A percentile compares a stretch with the other conserved stretches of the same genome.
Evolutionary conservation across 306 rosid genomes (phyloP).

Genomic region (Ochetophila trinervis): DNA sequence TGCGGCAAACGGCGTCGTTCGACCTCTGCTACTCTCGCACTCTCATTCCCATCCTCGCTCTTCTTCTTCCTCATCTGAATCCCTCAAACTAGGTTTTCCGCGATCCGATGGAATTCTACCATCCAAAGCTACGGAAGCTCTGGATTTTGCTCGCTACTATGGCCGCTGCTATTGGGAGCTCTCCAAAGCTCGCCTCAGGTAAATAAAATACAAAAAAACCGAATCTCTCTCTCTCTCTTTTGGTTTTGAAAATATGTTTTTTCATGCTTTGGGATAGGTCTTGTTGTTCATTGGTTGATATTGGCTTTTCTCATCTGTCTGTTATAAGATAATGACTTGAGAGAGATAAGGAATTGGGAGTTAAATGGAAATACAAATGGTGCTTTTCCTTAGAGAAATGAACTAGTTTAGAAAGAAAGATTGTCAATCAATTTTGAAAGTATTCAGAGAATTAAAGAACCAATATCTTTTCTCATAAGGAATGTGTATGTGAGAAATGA

Average conservation of each 20-base stretch:
- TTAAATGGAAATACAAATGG: too few species aligned
- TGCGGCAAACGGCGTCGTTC: constrained; percentile 15
- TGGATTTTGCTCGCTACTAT: constrained; percentile 54
- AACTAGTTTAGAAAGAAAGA: too few species aligned
- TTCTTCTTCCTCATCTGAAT: constrained; percentile 16
- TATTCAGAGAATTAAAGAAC: too few species aligned
- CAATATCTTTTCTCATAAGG: too few species aligned
- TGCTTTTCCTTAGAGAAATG: too few species aligned
- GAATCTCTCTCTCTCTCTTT: too few species aligned
- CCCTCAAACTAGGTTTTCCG: constrained; percentile 24
- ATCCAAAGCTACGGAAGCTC: constrained; percentile 29
- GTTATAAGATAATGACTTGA: too few species aligned
- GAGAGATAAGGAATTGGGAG: too few species aligned
- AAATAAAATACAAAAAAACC: background rate
- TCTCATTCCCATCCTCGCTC: constrained; percentile 1
- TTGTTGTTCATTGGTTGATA: background rate
- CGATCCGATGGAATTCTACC: constrained; percentile 31
- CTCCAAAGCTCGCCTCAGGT: constrained; percentile 93
- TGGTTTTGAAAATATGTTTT: too few species aligned
- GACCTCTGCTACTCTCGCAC: constrained; percentile 11
- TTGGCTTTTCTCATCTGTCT: background rate
- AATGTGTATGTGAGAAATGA: too few species aligned
- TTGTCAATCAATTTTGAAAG: too few species aligned
- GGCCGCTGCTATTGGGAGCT: constrained; percentile 81
- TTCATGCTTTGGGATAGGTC: background rate